phyloP scores from a whole-genome alignment of 768 basidiomycete genomes.

The Candolleomyces efflorescens region DNA sequence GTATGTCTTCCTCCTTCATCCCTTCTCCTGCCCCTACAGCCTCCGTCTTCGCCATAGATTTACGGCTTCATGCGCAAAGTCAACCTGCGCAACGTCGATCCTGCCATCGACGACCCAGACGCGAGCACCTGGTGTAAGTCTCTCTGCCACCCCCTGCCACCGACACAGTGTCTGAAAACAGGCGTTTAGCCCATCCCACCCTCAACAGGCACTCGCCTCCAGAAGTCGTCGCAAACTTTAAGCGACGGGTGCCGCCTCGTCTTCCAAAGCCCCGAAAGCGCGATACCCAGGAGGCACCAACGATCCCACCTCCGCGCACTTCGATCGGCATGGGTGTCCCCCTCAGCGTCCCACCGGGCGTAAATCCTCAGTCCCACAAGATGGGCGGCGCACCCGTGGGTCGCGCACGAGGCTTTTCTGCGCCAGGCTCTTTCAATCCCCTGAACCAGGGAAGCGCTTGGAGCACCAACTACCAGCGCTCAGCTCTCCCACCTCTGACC shows the following conservation, averaged over 20 bases:
- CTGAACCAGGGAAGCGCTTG: constrained; percentile 59
- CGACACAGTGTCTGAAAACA: constrained; percentile 1
- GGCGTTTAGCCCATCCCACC: constrained; percentile 73
- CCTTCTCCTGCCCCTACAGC: constrained; percentile 12
- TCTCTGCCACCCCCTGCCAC: constrained; percentile 11
- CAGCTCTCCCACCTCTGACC: constrained; percentile 74
- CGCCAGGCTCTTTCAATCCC: constrained; percentile 76
- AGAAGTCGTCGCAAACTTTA: constrained; percentile 91
- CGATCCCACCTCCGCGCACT: constrained; percentile 73
- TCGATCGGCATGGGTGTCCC: constrained; percentile 71
- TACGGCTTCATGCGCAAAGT: constrained; percentile 99
- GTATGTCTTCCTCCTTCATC: constrained; percentile 47
- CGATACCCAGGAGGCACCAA: constrained; percentile 63
- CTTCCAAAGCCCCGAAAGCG: constrained; percentile 85
- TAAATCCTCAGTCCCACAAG: constrained; percentile 32
- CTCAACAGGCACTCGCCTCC: constrained; percentile 87
- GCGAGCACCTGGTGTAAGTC: constrained; percentile 94
- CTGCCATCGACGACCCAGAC: constrained; percentile 92
- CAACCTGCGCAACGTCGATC: constrained; percentile 92
- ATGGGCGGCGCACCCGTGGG: constrained; percentile 33
- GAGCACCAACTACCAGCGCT: constrained; percentile 49
- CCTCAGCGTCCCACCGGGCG: constrained; percentile 55
- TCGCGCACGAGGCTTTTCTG: constrained; percentile 76
- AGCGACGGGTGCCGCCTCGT: constrained; percentile 91
- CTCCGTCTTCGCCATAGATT: constrained; percentile 49